phyloP scores from a whole-genome alignment of 768 basidiomycete species.

The Suillus variegatus region DNA sequence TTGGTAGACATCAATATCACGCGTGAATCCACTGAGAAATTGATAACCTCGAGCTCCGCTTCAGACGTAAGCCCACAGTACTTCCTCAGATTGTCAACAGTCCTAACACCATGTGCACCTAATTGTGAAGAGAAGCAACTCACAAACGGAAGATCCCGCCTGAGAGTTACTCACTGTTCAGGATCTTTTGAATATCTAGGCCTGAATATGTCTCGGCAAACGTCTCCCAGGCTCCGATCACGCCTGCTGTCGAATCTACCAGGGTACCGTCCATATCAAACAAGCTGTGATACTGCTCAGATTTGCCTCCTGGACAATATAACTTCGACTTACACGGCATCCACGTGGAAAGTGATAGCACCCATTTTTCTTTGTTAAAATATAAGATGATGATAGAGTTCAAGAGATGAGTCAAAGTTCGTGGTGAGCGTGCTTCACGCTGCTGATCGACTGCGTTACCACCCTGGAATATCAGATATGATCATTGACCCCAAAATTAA shows the following conservation, averaged over 20 bases:
- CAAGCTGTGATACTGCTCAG: conserved; percentile 42
- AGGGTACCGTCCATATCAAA: conserved; percentile 88
- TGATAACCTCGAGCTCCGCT: conserved; percentile 64
- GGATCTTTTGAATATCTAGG: conserved; percentile 60
- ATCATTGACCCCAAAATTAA: background rate
- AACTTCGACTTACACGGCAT: conserved; percentile 38
- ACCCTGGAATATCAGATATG: background rate
- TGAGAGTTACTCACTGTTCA: conserved; percentile 53
- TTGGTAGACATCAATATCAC: conserved; percentile 9
- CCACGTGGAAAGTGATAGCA: conserved; percentile 36
- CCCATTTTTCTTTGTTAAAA: conserved; percentile 23
- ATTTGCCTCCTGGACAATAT: background rate
- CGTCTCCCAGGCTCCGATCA: conserved; percentile 80
- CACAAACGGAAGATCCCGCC: conserved; percentile 1
- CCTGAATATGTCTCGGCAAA: conserved; percentile 70
- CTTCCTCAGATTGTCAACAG: conserved; percentile 74
- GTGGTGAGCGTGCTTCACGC: background rate
- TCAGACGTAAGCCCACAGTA: conserved; percentile 71
- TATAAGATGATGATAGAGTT: conserved; percentile 19
- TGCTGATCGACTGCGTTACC: background rate
- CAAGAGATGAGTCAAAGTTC: conserved; percentile 13
- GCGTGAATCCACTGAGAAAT: background rate
- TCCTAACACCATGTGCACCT: conserved; percentile 85
- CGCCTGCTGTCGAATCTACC: conserved; percentile 81
- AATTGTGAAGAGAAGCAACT: conserved; percentile 7